phyloP scores from a whole-genome alignment of 495 filamentous ascomycete species.

The Aspergillus bridgeri region DNA sequence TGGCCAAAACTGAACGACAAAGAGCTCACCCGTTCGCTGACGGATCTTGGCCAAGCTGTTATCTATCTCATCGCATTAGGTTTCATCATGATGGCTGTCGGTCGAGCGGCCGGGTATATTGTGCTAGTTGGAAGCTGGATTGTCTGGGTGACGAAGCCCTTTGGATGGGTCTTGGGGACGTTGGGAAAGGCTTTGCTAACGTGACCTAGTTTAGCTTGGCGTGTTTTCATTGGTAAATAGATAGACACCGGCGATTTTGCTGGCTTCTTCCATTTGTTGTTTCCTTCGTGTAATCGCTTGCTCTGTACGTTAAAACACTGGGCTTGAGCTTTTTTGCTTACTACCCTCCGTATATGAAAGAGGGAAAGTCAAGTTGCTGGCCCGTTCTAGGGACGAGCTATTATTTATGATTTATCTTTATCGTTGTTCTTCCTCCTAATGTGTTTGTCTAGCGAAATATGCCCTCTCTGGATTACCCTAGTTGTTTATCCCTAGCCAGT shows the following conservation, averaged over 20 bases:
- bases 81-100: conserved; percentile 31
- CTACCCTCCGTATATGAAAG: not conserved
- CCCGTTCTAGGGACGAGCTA: too few relatives aligned
- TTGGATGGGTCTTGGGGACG: conserved; percentile 34
- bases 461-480: not conserved
- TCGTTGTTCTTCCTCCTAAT: not conserved
- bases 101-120: conserved; percentile 32
- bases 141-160: conserved; percentile 40
- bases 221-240: not conserved
- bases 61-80: conserved; percentile 38
- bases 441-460: not conserved
- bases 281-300: too few relatives aligned
- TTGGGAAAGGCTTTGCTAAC: conserved; percentile 27
- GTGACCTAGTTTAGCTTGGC: not conserved
- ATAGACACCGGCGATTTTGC: not conserved
- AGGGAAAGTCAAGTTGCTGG: not conserved
- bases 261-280: not conserved
- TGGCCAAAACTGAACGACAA: conserved; percentile 34
- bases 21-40: conserved; percentile 28
- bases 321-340: not conserved
- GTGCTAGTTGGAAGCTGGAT: conserved; percentile 41
- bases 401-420: not conserved
- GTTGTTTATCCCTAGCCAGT: not conserved
- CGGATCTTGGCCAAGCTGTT: conserved; percentile 35
- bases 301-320: too few relatives aligned